These are phyloP conservation scores for Neofusicoccum sp. DNA, from an alignment of 2,329 filamentous ascomycete species.

Conservation along the genomic window DNA sequence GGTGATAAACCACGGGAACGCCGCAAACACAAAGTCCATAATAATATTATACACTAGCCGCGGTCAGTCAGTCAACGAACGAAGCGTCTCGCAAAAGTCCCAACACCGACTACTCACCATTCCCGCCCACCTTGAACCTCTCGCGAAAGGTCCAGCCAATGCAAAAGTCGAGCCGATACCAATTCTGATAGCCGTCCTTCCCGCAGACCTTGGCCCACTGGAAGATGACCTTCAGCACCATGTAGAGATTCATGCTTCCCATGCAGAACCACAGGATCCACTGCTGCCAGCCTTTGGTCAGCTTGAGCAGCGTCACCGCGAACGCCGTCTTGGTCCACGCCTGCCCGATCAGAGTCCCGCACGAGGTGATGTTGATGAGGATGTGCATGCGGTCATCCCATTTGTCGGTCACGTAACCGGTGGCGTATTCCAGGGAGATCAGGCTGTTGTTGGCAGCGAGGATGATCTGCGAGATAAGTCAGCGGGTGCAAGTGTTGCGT, in stretches of 20 bases:
- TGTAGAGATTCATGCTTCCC: slow-evolving; percentile 48
- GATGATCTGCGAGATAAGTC: slow-evolving; percentile 33
- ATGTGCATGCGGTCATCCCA: slow-evolving; percentile 56
- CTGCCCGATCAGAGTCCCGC: slow-evolving; percentile 39
- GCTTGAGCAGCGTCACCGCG: slow-evolving; percentile 40
- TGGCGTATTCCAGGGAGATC: slow-evolving; percentile 49
- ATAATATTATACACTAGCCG: slow-evolving; percentile 51
- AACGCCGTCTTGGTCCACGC: slow-evolving; percentile 40
- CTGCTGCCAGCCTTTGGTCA: slow-evolving; percentile 47
- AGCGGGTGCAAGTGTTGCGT: not conserved
- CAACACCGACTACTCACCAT: slow-evolving; percentile 40
- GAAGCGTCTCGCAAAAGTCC: not conserved
- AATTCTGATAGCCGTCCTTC: slow-evolving; percentile 45
- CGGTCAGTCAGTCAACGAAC: slow-evolving; percentile 20
- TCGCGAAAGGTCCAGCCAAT: slow-evolving; percentile 40
- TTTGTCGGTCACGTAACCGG: slow-evolving; percentile 47
- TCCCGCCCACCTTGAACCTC: slow-evolving; percentile 52
- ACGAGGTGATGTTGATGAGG: slow-evolving; percentile 47
- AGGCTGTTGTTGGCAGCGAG: slow-evolving; percentile 47
- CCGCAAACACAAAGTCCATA: slow-evolving; percentile 54
- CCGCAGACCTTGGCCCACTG: slow-evolving; percentile 51
- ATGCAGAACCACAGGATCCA: slow-evolving; percentile 52
- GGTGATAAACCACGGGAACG: slow-evolving; percentile 52
- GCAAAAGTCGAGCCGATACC: slow-evolving; percentile 50
- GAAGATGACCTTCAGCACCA: slow-evolving; percentile 49